Evolutionary conservation across 2,329 filamentous ascomycete genomes (phyloP), one percentile per base, ranked within the genome.

Genomic region (Thielaviopsis punctulata): DNA sequence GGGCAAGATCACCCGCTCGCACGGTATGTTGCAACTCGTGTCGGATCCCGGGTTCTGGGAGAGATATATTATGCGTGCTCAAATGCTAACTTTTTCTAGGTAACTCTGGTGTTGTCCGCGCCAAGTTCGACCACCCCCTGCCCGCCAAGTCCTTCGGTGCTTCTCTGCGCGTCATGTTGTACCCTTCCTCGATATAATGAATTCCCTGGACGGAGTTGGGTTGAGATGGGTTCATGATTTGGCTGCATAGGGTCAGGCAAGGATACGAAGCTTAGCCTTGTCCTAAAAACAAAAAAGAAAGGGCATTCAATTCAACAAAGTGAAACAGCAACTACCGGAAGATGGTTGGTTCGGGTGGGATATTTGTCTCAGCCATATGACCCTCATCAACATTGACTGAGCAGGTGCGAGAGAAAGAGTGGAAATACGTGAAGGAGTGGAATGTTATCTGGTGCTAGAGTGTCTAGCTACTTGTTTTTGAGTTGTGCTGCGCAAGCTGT

Each of bases 61-160:
- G 41, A 45, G n/a, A n/a, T n/a, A 43, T 15, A n/a, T 7, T 15
- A 15, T 45, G n/a, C n/a, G 44, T 45, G 21, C 44, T 24, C 44
- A 23, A n/a, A 23, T 45, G 6, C 47, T 39, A 19, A 39, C 15
- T 12, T 36, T 33, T 10, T 39, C 4, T 53, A 92, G 87, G 92
- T 71, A 96, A 95, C 84, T 94, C 86, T 63, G 92, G 92, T 67
- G 86, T 95, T 67, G 92, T 98, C 69, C 85, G 92, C 70, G 90
- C 89, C 73, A 90, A 94, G 76, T 98, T 98, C 83, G 76, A 84
- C 71, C 79, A 80, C 75, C 95, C 95, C 72, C 88, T 98, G 63
- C 92, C 92, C 68, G 81, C 92, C 65, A 89, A 89, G 78, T 88
- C 86, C 68, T 95, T 96, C 78, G 88, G 89, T 74, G 87, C 88